phyloP scores from a whole-genome alignment of 257 asterid species.

The Coffea canephora region DNA sequence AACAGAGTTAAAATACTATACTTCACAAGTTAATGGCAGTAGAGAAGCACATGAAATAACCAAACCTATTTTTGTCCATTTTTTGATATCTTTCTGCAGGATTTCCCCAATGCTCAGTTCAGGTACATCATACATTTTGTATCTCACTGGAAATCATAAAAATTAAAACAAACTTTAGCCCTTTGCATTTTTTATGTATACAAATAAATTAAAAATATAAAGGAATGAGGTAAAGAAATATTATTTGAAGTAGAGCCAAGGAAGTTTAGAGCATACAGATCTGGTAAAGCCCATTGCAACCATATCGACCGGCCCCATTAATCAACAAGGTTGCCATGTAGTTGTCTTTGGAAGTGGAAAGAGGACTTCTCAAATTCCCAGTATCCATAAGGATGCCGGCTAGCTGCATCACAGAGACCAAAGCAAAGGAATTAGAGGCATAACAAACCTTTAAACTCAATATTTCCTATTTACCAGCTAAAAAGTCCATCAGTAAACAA shows the following conservation, averaged over 20 bases:
- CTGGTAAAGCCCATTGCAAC: constrained; percentile 74
- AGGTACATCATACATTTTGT: constrained; percentile 42
- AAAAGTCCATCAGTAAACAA: neutral
- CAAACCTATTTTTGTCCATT: constrained; percentile 54
- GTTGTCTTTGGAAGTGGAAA: constrained; percentile 61
- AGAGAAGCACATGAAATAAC: constrained; percentile 15
- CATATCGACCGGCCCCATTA: constrained; percentile 84
- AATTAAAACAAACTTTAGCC: neutral
- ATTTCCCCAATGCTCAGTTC: constrained; percentile 54
- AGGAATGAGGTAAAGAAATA: neutral
- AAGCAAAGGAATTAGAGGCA: neutral
- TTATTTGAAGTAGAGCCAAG: neutral
- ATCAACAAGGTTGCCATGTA: constrained; percentile 78
- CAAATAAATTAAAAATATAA: constrained; percentile 5
- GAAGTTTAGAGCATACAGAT: constrained; percentile 42
- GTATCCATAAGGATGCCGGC: constrained; percentile 84
- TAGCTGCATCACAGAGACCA: constrained; percentile 38
- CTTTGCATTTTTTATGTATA: neutral
- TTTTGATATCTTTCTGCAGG: constrained; percentile 58
- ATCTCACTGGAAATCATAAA: constrained; percentile 48
- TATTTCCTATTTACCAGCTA: neutral
- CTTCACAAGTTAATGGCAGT: constrained; percentile 1
- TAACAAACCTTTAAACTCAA: neutral
- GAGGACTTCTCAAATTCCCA: constrained; percentile 54
- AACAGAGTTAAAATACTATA: neutral